Evolutionary conservation across 176 grass and related monocot species (phyloP).

Genomic region (Stipa capillata): DNA sequence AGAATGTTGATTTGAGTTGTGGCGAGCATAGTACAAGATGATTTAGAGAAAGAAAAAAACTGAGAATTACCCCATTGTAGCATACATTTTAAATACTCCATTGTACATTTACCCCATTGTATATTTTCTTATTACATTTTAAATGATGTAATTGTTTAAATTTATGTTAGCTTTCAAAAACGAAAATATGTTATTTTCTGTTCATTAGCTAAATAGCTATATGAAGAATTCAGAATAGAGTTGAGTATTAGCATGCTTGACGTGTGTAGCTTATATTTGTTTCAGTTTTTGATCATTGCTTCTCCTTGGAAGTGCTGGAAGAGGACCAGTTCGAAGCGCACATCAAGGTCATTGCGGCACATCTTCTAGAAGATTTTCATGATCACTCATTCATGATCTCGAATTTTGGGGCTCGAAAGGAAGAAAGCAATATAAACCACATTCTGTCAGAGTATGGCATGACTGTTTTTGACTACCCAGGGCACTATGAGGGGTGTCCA

Average conservation of each 20-base stretch:
- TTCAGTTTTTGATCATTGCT: constrained; percentile 86
- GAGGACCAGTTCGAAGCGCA: constrained; percentile 53
- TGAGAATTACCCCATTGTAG: background rate
- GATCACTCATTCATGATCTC: constrained; percentile 76
- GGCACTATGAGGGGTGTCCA: constrained; percentile 78
- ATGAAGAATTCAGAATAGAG: background rate
- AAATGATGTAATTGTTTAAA: background rate
- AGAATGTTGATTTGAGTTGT: background rate
- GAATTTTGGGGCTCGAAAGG: constrained; percentile 57
- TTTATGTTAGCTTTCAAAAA: background rate
- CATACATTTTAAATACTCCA: no score
- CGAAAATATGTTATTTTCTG: background rate
- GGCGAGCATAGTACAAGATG: background rate
- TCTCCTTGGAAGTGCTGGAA: constrained; percentile 48
- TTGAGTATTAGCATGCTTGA: constrained; percentile 10
- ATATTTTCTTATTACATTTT: background rate
- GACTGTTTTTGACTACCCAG: constrained; percentile 74
- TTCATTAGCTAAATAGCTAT: background rate
- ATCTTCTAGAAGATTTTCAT: constrained; percentile 51
- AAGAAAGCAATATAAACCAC: constrained; percentile 53
- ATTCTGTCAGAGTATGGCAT: constrained; percentile 67
- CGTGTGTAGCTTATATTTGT: background rate
- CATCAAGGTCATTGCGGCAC: constrained; percentile 39
- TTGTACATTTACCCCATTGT: no score
- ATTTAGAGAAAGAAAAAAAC: background rate